Base-by-base conservation (phyloP, 2,329 filamentous ascomycete genomes). In the Colletotrichum sublineola region DNA sequence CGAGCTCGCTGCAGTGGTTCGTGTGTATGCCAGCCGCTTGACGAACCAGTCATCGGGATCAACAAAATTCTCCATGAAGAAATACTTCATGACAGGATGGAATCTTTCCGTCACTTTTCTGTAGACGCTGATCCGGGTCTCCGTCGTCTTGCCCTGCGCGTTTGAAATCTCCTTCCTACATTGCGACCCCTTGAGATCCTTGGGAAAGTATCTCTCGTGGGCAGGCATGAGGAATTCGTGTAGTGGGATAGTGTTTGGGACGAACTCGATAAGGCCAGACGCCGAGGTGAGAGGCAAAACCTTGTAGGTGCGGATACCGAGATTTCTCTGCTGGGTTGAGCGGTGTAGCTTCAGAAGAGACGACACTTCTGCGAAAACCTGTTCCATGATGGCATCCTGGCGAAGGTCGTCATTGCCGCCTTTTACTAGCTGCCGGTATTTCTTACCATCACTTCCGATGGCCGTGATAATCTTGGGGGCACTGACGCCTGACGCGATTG, bases 371-470 rank as follows among this genome's bases (percentile, higher is more conserved):
- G 95, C 94, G 80, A 99, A 99, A 1, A 99, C 96, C 82, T 99
- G 96, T 82, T 99, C 97, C 97, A 99, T 99, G 85, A 91, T 99
- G 56, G 96, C 94, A 78, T 99, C 96, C 84, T 99, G 96, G 11
- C 97, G 93, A 15, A 99, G 88, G 79, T 99, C 96, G 80, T 99
- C 96, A 78, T 96, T 96, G 24, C 96, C 95, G 74, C 95, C 95
- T 86, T 99, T 99, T 79, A 97, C 94, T 74, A 99, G 86, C 82
- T 98, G 95, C 80, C 94, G 97, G 83, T 95, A 97, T 46, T 87
- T 89, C 68, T 87, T 84, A 8, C 96, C 97, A 80, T 98, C 90
- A 24, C 89, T 93, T 20, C 91, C 94, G 29, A 94, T 82, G 1
- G 92, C 93, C 0, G 94, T 96, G 68, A 98, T 91, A 75, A 98